phyloP scores from a whole-genome alignment of 768 basidiomycete genomes.

The Neoboletus subvelutipes region DNA sequence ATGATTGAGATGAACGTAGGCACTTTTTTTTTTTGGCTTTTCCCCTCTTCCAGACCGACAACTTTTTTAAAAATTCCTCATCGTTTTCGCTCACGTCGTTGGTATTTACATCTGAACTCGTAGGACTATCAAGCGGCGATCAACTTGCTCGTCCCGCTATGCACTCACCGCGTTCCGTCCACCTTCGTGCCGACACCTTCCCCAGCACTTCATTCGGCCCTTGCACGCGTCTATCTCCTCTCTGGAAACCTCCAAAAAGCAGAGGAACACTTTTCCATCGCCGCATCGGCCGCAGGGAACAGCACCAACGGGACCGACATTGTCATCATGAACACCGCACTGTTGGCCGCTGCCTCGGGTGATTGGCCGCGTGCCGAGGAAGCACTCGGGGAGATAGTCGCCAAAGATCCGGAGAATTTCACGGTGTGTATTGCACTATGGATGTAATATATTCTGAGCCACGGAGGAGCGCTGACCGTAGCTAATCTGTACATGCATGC shows the following conservation, averaged over 20 bases:
- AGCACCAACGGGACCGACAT: conserved; percentile 41
- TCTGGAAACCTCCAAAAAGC: conserved; percentile 64
- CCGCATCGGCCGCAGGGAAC: conserved; percentile 44
- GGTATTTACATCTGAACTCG: not conserved
- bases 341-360: conserved; percentile 67
- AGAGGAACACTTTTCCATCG: conserved; percentile 48
- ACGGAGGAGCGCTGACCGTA: not conserved
- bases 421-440: conserved; percentile 39
- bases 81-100: not conserved
- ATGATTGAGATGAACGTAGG: conserved; percentile 81
- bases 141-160: conserved; percentile 67
- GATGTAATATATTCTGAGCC: no score
- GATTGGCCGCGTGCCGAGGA: conserved; percentile 59
- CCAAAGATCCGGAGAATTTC: conserved; percentile 57
- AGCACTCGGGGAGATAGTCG: conserved; percentile 44
- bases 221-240: conserved; percentile 76
- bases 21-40: not conserved
- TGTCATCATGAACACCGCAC: conserved; percentile 62
- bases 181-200: conserved; percentile 32
- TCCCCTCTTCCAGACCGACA: not conserved
- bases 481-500: not conserved
- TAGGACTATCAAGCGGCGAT: conserved; percentile 48
- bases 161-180: conserved; percentile 35
- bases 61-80: not conserved
- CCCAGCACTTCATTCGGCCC: conserved; percentile 61